phyloP scores from a whole-genome alignment of 2,329 filamentous ascomycete species.

The Trichophaea hybrida region DNA sequence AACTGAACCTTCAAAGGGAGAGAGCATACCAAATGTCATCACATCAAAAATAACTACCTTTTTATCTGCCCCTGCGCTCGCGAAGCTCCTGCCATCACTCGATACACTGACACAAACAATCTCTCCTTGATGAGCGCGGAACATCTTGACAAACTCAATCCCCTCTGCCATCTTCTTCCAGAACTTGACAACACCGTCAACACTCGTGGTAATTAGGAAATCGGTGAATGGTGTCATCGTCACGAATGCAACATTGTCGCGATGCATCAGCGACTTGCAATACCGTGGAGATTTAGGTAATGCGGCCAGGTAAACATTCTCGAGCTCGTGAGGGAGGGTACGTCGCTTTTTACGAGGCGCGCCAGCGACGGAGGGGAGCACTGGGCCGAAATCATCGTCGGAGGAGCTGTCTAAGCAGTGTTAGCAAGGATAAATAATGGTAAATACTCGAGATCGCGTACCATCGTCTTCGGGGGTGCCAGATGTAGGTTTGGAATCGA shows the following conservation, averaged over 20 bases:
- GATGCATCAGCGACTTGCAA: constrained; percentile 96
- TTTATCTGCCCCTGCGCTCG: constrained; percentile 65
- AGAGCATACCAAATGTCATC: constrained; percentile 54
- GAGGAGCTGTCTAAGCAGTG: constrained; percentile 39
- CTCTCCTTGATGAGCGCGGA: constrained; percentile 75
- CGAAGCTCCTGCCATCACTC: constrained; percentile 82
- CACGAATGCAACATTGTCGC: constrained; percentile 78
- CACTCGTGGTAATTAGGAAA: constrained; percentile 84
- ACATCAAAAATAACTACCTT: constrained; percentile 70
- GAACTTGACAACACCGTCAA: constrained; percentile 96
- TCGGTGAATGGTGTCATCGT: constrained; percentile 83
- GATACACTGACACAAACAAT: constrained; percentile 74
- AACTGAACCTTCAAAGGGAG: constrained; percentile 1
- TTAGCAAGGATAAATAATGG: background rate
- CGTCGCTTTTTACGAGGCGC: constrained; percentile 60
- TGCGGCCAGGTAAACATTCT: constrained; percentile 78
- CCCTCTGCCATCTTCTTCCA: constrained; percentile 91
- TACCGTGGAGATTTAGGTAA: constrained; percentile 70
- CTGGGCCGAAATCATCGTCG: constrained; percentile 85
- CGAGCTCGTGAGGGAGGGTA: constrained; percentile 69
- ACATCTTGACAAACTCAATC: constrained; percentile 97
- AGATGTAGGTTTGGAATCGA: background rate
- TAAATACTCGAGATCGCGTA: background rate
- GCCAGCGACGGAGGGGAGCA: constrained; percentile 58
- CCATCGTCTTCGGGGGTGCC: constrained; percentile 8